Evolutionary conservation across 441 rosid species (phyloP), one percentile per base, ranked within the genome.

Genomic region (Populus hybrid): DNA sequence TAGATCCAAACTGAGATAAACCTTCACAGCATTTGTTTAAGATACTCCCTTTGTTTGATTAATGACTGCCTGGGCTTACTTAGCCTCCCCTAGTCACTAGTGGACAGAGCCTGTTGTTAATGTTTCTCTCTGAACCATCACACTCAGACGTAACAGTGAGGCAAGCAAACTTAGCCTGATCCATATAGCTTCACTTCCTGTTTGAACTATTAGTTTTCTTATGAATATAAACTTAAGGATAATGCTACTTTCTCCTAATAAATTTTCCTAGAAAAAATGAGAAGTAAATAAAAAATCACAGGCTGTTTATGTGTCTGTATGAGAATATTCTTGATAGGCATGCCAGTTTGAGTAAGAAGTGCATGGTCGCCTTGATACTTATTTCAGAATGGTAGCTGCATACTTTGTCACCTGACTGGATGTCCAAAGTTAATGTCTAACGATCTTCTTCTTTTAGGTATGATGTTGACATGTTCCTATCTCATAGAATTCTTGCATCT

Each of bases 391-490:
- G 72, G 35, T 73, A 30, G 18, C 74, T 66, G 57, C 30, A 24
- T 14, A 21, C 70, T 16, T 61, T 68, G 9, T 40, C 30, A n/a
- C 40, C 30, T 67, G 19, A 46, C 34, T 9, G 50, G n/a, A 64
- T 79, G 26, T 38, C 57, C 34, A 53, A 38, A 11, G 46, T 8
- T 40, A 61, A 53, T 75, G 61, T n/a, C 70, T 73, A 21, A 34
- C 66, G 18, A 46, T 38, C 38, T 63, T 64, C 36, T 72, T 61
- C 36, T 78, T 36, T 84, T 85, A 89, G 95, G 93, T 89, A 91
- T 59, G 93, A 91, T 80, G 91, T 91, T 68, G 89, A 86, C 9
- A 72, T 42, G 80, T 87, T 90, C 79, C 80, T 87, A 26, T 79
- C 80, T 57, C 88, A 87, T 87, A 87, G 89, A 74, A 72, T 81